A percentile compares a stretch with the other conserved stretches of the same genome.
These are phyloP conservation scores for Iberis pinnata DNA, from an alignment of 345 rosid genomes.

Conservation along the genomic window DNA sequence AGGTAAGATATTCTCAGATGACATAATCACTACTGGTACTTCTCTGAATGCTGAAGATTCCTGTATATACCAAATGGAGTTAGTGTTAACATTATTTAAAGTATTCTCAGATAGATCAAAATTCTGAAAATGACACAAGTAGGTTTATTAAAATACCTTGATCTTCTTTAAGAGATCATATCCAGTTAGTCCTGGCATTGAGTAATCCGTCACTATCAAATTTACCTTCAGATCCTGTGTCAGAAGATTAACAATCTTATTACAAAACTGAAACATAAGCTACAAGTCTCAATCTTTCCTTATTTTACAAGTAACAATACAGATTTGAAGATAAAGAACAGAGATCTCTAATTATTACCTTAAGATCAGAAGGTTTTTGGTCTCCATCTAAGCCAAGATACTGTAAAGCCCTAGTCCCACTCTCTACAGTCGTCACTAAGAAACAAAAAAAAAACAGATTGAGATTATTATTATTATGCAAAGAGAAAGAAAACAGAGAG, in stretches of 20 bases:
- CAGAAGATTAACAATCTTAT: neutral
- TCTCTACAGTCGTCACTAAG: slow-evolving; percentile 73
- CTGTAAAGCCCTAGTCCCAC: slow-evolving; percentile 69
- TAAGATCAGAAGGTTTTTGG: slow-evolving; percentile 45
- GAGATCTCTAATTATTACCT: slow-evolving; percentile 27
- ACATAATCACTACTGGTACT: slow-evolving; percentile 77
- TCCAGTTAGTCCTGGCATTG: slow-evolving; percentile 85
- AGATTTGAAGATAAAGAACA: no score
- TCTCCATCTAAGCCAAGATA: slow-evolving; percentile 76
- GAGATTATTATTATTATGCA: neutral
- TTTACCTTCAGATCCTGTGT: slow-evolving; percentile 68
- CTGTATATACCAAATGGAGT: slow-evolving; percentile 24
- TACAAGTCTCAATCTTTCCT: neutral
- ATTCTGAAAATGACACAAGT: neutral
- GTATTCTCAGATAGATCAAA: no score
- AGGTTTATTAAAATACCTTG: slow-evolving; percentile 36
- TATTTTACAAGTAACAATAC: neutral
- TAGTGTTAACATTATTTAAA: neutral
- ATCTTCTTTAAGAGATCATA: slow-evolving; percentile 75
- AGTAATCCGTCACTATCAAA: slow-evolving; percentile 70
- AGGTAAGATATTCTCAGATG: slow-evolving; percentile 67
- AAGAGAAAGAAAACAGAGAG: neutral
- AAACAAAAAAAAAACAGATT: neutral
- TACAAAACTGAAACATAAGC: no score
- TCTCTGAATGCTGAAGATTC: slow-evolving; percentile 61